Evolutionary conservation across 2,329 filamentous ascomycete species (phyloP).

Genomic region (Fusarium humuli): DNA sequence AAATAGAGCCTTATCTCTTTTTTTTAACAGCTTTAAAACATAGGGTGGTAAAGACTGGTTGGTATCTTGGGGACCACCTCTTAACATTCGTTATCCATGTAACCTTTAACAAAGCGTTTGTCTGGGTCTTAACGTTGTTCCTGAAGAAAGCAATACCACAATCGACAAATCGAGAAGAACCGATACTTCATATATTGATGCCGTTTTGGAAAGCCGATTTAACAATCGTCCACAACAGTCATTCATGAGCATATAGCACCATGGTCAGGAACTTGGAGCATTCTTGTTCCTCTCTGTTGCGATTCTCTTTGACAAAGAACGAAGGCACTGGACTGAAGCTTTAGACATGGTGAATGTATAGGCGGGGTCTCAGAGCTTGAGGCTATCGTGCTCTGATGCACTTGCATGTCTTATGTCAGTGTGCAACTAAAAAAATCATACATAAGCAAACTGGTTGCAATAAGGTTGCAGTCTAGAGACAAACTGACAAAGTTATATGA

Average conservation of each 20-base stretch:
- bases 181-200: neutral
- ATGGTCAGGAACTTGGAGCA: neutral
- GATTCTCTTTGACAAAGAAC: neutral
- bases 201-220: neutral
- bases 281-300: neutral
- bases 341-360: neutral
- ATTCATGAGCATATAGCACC: neutral
- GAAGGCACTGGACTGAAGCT: too few relatives aligned
- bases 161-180: neutral
- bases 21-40: neutral
- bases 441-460: too few relatives aligned
- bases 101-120: constrained; percentile 13
- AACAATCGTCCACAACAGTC: neutral
- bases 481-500: neutral
- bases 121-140: neutral
- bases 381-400: neutral
- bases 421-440: too few relatives aligned
- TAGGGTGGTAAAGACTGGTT: neutral
- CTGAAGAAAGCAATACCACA: neutral
- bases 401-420: neutral
- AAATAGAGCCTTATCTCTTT: neutral
- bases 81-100: neutral
- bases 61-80: neutral
- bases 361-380: neutral
- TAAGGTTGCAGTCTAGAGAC: neutral